Evolutionary conservation across 805 yeast genomes (phyloP), one percentile per base, ranked within the genome.

Genomic region (Groenewaldozyma salmanticensis): DNA sequence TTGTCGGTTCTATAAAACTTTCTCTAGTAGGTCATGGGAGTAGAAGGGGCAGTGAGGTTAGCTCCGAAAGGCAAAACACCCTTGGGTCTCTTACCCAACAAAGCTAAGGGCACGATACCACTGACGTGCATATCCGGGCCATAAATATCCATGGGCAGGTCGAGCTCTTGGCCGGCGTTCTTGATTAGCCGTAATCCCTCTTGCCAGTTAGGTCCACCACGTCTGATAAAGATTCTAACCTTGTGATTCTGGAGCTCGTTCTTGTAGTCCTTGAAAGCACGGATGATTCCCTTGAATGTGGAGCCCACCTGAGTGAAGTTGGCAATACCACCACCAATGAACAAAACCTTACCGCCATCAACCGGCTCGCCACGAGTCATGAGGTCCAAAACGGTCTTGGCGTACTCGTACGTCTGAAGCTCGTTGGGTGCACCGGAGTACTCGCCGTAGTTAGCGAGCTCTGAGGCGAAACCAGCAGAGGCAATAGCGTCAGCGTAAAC

Each of bases 61-160:
- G 59, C 54, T 36, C 70, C 70, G 48, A 66, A 66, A 13, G 67
- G 68, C 48, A 48, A 44, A 37, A 65, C 58, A 24, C 58, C 58
- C 53, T 53, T 59, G 32, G 69, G 67, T 16, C 64, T 59, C 61
- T 65, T 66, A 47, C 61, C 64, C 32, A 46, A 49, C 36, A 66
- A 57, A 18, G 70, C 71, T 37, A 66, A 50, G 24, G 71, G 71
- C 13, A 66, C 72, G 39, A 66, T 67, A 22, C 71, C 71, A 22
- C 66, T 59, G 21, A 66, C 72, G 49, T 66, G 71, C 72, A 67
- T 67, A 44, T 67, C 72, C n/a, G 71, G 71, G n/a, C 71, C 71
- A 50, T 60, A 66, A 43, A 67, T 63, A 55, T 66, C 71, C 71
- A 66, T 67, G 29, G 68, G 67, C 45, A 66, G 51, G 32, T 61